A percentile compares a stretch with the other conserved stretches of the same genome.
Conservation (phyloP, 805 yeast species). For the Candida methanosorbosa region DNA sequence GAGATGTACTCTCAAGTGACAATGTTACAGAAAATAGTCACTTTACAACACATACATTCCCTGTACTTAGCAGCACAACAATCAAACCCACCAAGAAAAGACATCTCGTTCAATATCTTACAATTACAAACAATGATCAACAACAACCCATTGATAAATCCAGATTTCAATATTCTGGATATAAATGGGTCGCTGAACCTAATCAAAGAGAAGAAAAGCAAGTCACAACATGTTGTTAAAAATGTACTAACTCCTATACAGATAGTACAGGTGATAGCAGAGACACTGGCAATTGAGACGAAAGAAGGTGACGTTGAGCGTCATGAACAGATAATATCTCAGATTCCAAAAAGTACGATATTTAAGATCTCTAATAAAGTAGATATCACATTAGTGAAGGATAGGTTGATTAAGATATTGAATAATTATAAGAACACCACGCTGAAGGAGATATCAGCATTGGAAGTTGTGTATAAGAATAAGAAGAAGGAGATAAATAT, state of each 20-base stretch:
- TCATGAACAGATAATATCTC: slow-evolving; percentile 21
- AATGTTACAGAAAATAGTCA: slow-evolving; percentile 25
- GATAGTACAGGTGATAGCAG: slow-evolving; percentile 27
- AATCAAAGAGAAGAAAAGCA: slow-evolving; percentile 13
- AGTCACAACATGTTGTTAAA: slow-evolving; percentile 7
- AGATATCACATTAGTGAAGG: slow-evolving; percentile 23
- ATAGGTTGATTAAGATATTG: slow-evolving; percentile 23
- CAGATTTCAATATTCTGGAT: slow-evolving; percentile 24
- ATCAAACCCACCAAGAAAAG: slow-evolving; percentile 22
- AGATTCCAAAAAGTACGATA: slow-evolving; percentile 24
- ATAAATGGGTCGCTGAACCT: slow-evolving; percentile 19
- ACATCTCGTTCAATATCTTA: slow-evolving; percentile 26
- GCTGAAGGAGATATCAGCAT: slow-evolving; percentile 26
- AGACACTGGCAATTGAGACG: slow-evolving; percentile 22
- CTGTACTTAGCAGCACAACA: slow-evolving; percentile 25
- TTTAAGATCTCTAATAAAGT: slow-evolving; percentile 23
- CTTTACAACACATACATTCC: slow-evolving; percentile 27
- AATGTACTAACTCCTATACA: slow-evolving; percentile 23
- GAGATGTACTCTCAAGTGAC: slow-evolving; percentile 22
- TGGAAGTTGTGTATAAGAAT: slow-evolving; percentile 27
- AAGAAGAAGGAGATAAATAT: slow-evolving; percentile 29
- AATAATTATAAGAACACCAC: slow-evolving; percentile 24
- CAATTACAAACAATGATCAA: slow-evolving; percentile 27
- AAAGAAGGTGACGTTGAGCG: slow-evolving; percentile 14
- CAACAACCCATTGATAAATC: slow-evolving; percentile 27